A percentile compares a stretch with the other conserved stretches of the same genome.
phyloP scores from a whole-genome alignment of 768 basidiomycete genomes.

The Tricholoma bakamatsutake region DNA sequence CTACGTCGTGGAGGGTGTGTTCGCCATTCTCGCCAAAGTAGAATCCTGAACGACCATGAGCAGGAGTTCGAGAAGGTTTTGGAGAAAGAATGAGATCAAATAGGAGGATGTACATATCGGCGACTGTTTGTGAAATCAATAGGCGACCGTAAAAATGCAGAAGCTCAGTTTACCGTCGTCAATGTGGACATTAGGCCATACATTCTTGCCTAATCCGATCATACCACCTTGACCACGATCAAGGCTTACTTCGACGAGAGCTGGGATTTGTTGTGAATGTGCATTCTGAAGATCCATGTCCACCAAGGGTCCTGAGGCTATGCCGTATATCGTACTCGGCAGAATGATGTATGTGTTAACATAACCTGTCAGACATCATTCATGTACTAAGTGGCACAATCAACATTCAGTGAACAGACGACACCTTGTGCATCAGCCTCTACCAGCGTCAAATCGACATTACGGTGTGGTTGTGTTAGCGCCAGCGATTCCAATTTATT shows the following conservation, averaged over 20 bases:
- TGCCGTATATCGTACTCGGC: slow-evolving; percentile 56
- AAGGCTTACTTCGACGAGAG: slow-evolving; percentile 37
- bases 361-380: slow-evolving; percentile 8
- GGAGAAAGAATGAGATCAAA: slow-evolving; percentile 30
- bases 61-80: slow-evolving; percentile 21
- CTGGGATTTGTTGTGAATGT: slow-evolving; percentile 48
- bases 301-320: slow-evolving; percentile 41
- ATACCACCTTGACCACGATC: slow-evolving; percentile 45
- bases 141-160: neutral
- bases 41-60: slow-evolving; percentile 39
- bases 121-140: slow-evolving; percentile 24
- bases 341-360: slow-evolving; percentile 38
- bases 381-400: neutral
- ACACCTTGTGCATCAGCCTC: slow-evolving; percentile 44
- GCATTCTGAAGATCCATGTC: slow-evolving; percentile 48
- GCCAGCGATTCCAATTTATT: slow-evolving; percentile 39
- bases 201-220: slow-evolving; percentile 50
- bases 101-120: slow-evolving; percentile 38
- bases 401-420: neutral
- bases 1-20: slow-evolving; percentile 30
- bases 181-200: slow-evolving; percentile 50
- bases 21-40: slow-evolving; percentile 50
- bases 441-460: slow-evolving; percentile 42
- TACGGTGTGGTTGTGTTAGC: slow-evolving; percentile 38
- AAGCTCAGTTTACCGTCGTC: slow-evolving; percentile 7